Conservation (phyloP, 1,139 yeast species). For the Komagataea norvegica region DNA sequence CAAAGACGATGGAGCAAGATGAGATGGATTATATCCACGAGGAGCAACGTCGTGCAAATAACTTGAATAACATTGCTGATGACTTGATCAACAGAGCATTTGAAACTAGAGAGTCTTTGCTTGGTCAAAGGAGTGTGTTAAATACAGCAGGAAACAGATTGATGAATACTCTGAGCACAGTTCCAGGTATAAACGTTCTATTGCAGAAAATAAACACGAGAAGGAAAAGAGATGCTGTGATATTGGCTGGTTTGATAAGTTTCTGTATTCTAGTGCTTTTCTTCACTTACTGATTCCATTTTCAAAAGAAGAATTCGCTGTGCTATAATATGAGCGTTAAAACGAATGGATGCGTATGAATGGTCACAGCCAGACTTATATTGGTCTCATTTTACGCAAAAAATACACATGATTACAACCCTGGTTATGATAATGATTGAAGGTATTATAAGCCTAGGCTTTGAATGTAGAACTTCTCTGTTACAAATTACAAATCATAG, state of each 20-base stretch:
- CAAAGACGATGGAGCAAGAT: constrained; percentile 30
- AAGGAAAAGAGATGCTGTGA: constrained; percentile 80
- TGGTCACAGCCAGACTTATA: too few relatives aligned
- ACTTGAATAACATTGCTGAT: constrained; percentile 74
- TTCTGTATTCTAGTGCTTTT: constrained; percentile 67
- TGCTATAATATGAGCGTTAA: too few relatives aligned
- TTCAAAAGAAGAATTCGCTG: too few relatives aligned
- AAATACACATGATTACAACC: too few relatives aligned
- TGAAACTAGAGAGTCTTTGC: constrained; percentile 81
- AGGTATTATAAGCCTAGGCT: too few relatives aligned
- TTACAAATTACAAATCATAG: too few relatives aligned
- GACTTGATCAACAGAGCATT: constrained; percentile 76
- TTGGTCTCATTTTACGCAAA: too few relatives aligned
- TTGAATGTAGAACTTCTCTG: too few relatives aligned
- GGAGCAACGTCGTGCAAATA: constrained; percentile 71
- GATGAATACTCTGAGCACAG: constrained; percentile 52
- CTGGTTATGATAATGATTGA: too few relatives aligned
- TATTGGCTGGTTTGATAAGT: constrained; percentile 72
- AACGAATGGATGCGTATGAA: too few relatives aligned
- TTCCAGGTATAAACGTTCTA: constrained; percentile 81
- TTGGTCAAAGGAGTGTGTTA: constrained; percentile 63
- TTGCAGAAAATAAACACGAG: constrained; percentile 81
- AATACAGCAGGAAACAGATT: constrained; percentile 62
- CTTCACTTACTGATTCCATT: constrained; percentile 37
- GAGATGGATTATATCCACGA: constrained; percentile 71